Base-by-base conservation (phyloP, 2,329 filamentous ascomycete genomes). In the Coniochaeta prunicola region DNA sequence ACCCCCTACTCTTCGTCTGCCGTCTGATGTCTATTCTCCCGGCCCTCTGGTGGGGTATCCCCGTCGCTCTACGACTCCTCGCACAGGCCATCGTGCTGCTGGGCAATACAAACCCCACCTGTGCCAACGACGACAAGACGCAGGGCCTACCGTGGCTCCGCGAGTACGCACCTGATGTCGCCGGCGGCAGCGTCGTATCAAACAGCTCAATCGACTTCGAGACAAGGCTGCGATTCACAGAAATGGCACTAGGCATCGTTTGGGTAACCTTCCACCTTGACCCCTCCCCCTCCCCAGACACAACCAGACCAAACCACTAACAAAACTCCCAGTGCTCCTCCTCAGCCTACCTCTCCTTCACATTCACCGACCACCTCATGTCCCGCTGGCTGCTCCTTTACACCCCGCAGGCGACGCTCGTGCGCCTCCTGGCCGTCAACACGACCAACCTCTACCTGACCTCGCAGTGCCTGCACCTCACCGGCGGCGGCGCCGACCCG, bases 381-480 rank as follows among this genome's bases (percentile, higher is more conserved):
- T 91, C 88, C 62, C 80, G 90, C 74, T 92, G 89, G 90, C 86
- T 94, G 66, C 80, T 93, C 65, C 88, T 92, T 71, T 94, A 93
- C 74, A 91, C 90, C 15, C 89, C 90, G 2, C 83, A 86, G 71
- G 90, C 90, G 56, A 91, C 91, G 53, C 84, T 92, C 61, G 86
- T 94, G 59, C 89, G 90, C 56, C 86, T 94, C 50, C 78, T 91
- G 56, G 88, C 88, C 60, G 88, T 89, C 62, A 89, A 87, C 70
- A 85, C 84, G 59, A 79, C 90, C 61, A 91, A 91, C 69, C 86
- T 87, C 63, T 91, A 91, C 72, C 77, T 89, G 55, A 91, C 88
- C 26, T 88, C 87, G 57, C 87, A 85, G 75, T 83, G 89, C 28
- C 82, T 91, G 42, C 86, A 86, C 65, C 75, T 91, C 36, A 84